A percentile compares a stretch with the other conserved stretches of the same genome.
Evolutionary conservation across 2,329 filamentous ascomycete species (phyloP).

Genomic region (Fusarium oxysporum): DNA sequence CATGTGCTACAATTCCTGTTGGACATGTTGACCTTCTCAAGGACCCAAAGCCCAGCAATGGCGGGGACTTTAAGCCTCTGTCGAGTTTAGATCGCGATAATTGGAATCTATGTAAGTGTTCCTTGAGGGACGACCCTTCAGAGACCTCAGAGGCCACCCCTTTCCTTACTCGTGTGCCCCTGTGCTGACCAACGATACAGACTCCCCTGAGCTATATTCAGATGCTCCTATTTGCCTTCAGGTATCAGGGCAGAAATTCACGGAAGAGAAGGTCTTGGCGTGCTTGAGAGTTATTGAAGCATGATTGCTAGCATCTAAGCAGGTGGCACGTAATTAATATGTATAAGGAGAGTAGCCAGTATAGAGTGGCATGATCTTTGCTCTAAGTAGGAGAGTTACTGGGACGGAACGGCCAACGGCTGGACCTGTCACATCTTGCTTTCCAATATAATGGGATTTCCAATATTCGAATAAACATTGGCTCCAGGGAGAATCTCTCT

Average conservation of each 20-base stretch:
- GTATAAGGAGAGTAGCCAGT: not conserved
- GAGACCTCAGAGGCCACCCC: not conserved
- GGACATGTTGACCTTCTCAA: not conserved
- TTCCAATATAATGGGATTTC: too few relatives aligned
- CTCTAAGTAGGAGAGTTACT: too few relatives aligned
- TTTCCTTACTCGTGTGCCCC: not conserved
- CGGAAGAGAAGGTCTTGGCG: not conserved
- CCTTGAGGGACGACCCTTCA: not conserved
- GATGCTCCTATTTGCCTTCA: not conserved
- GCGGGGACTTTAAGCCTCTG: not conserved
- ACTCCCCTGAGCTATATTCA: not conserved
- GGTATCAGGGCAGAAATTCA: not conserved
- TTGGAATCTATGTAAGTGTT: not conserved
- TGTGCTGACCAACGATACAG: not conserved
- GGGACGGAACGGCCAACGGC: too few relatives aligned
- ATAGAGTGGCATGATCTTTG: not conserved
- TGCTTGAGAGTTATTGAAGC: not conserved
- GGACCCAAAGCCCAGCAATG: not conserved
- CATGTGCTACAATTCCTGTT: not conserved
- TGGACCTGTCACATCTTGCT: too few relatives aligned
- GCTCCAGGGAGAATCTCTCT: not conserved
- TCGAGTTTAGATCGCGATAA: not conserved
- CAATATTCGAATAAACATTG: not conserved
- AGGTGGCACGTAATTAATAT: not conserved
- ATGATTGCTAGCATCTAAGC: not conserved